These are phyloP conservation scores for Abrus pulchellus DNA, from an alignment of 306 rosid genomes.

Conservation along the genomic window DNA sequence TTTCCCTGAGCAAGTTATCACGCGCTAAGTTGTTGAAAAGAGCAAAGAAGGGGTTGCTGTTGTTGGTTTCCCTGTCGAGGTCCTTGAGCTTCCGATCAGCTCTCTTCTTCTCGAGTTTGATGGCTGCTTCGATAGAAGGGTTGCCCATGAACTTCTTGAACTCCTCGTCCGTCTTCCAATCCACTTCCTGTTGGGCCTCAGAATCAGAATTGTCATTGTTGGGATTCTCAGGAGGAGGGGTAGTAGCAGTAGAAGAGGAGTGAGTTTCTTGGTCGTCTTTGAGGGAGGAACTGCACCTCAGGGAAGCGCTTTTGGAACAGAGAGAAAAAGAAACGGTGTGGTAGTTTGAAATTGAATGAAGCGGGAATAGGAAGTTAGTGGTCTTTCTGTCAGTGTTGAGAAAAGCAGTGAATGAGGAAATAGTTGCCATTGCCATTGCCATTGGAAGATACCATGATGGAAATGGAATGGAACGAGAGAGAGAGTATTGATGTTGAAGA, in stretches of 20 bases:
- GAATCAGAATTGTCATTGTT: background rate
- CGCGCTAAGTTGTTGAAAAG: constrained; percentile 56
- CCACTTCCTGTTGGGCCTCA: constrained; percentile 64
- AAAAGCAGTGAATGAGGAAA: constrained; percentile 42
- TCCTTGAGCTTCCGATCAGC: constrained; percentile 87
- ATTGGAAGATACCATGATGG: background rate
- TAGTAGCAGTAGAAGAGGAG: constrained; percentile 54
- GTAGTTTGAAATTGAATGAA: constrained; percentile 25
- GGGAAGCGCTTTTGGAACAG: constrained; percentile 36
- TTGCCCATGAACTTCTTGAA: constrained; percentile 89
- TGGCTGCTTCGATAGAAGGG: constrained; percentile 90
- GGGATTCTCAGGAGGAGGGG: constrained; percentile 55
- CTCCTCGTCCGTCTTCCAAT: constrained; percentile 86
- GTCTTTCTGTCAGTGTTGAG: constrained; percentile 9
- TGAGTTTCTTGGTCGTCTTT: constrained; percentile 56
- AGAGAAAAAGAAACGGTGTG: constrained; percentile 43
- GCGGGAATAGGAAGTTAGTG: constrained; percentile 3
- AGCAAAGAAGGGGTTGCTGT: constrained; percentile 60
- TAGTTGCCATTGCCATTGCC: constrained; percentile 63
- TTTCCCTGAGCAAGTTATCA: constrained; percentile 67
- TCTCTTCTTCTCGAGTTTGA: constrained; percentile 91
- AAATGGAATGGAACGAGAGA: background rate
- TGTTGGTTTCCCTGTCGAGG: constrained; percentile 65
- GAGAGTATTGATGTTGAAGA: background rate
- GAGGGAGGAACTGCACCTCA: constrained; percentile 49